Base-by-base conservation (phyloP, 1,284 basidiomycete genomes). In the Sporisorium graminicola region DNA sequence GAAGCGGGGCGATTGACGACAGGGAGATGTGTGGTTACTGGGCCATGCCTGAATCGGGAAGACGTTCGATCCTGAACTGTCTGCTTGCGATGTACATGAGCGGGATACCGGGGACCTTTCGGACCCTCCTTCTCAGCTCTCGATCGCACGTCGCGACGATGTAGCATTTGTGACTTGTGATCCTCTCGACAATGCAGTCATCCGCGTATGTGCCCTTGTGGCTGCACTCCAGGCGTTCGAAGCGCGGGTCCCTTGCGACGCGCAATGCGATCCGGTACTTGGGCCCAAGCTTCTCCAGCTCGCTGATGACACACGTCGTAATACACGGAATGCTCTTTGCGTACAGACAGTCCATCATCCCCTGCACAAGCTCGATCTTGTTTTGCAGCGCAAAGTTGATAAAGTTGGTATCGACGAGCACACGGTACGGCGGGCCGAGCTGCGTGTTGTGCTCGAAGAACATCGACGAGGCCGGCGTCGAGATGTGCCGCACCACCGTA, bases 261-360 rank as follows among this genome's bases (percentile, higher is more conserved):
- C 95, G 95, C 83, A 99, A 88, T 8, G 97, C 97, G 31, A 99
- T 91, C 29, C 97, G 91, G 87, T 98, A 99, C 81, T 94, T 92
- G 55, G 95, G 94, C 0, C 97, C 97, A 5, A 99, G 88, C 87
- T 98, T 98, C 87, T 99, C 97, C 81, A 99, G 87, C 86, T 99
- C 97, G 5, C 95, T 95, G 88, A 99, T 92, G 9, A 99, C 97
- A 82, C 97, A 99, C 86, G 98, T 95, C 20, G 97, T 98, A 29
- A 99, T 94, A 81, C 95, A 98, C 0, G 97, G 97, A 80, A 98
- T 98, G 86, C 95, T 96, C 88, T 99, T 98, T n/a, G 97, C 97
- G 87, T 94, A 98, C 14, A 99, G 88, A 82, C 95, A 98, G 86
- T 99, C 97, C 95, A 99, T 98, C 97, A 99, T 98, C 16, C 94